phyloP scores from a whole-genome alignment of 1,284 basidiomycete species.

The Butyriboletus pseudospeciosus region DNA sequence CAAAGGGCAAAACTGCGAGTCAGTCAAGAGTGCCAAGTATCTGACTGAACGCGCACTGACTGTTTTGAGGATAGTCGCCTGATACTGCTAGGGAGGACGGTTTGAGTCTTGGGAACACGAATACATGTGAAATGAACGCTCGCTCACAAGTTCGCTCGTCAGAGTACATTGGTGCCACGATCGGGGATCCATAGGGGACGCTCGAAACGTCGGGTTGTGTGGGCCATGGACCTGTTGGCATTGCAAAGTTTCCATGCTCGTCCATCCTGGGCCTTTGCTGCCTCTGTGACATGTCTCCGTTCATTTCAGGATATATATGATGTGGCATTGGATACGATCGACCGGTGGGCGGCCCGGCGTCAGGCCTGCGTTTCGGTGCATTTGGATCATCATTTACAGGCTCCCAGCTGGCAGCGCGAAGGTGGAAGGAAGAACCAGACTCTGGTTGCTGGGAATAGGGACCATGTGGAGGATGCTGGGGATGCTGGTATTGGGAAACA shows the following conservation, averaged over 20 bases:
- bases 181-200: conserved; percentile 35
- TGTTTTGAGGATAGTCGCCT: conserved; percentile 29
- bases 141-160: conserved; percentile 45
- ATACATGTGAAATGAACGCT: conserved; percentile 1
- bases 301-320: conserved; percentile 34
- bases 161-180: conserved; percentile 40
- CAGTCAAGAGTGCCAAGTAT: conserved; percentile 9
- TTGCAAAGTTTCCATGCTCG: conserved; percentile 26
- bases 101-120: conserved; percentile 18
- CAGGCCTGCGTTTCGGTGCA: conserved; percentile 32
- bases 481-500: conserved; percentile 32
- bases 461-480: conserved; percentile 24
- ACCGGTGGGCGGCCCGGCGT: conserved; percentile 28
- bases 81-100: conserved; percentile 26
- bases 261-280: conserved; percentile 30
- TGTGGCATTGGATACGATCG: conserved; percentile 35
- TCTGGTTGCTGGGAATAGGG: conserved; percentile 31
- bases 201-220: conserved; percentile 26
- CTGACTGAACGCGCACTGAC: conserved; percentile 24
- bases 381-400: conserved; percentile 34
- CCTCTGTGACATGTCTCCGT: conserved; percentile 30
- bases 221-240: conserved; percentile 26
- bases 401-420: conserved; percentile 45
- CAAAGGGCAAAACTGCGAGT: conserved; percentile 5
- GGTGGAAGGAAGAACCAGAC: conserved; percentile 35